These are phyloP conservation scores for Cordyceps farinosa DNA, from an alignment of 2,329 filamentous ascomycete genomes.

Conservation along the genomic window DNA sequence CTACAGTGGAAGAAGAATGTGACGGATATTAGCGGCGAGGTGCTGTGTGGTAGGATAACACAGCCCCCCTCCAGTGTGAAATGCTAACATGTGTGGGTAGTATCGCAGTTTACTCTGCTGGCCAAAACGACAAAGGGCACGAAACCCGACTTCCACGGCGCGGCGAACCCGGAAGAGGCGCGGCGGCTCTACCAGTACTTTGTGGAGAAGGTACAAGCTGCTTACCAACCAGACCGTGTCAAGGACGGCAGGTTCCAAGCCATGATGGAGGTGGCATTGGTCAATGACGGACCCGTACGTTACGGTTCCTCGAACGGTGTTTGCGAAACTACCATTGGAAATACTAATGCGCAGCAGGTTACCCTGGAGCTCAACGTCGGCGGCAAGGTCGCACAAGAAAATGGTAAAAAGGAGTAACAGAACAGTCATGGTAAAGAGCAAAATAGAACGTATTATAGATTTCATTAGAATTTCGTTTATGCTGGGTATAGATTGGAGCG, in stretches of 20 bases:
- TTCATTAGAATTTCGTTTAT: neutral
- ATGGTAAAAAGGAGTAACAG: neutral
- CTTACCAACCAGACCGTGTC: slow-evolving; percentile 71
- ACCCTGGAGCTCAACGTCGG: slow-evolving; percentile 15
- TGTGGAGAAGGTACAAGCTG: slow-evolving; percentile 67
- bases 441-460: neutral
- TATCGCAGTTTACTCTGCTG: slow-evolving; percentile 94
- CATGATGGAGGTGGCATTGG: slow-evolving; percentile 95
- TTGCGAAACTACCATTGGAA: neutral
- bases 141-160: slow-evolving; percentile 92
- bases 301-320: no score
- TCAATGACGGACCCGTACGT: slow-evolving; percentile 75
- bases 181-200: slow-evolving; percentile 81
- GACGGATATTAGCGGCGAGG: slow-evolving; percentile 81
- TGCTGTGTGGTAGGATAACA: slow-evolving; percentile 73
- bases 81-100: slow-evolving; percentile 40
- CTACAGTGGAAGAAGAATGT: slow-evolving; percentile 85
- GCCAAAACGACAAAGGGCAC: slow-evolving; percentile 93
- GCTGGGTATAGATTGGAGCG: neutral
- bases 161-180: slow-evolving; percentile 74
- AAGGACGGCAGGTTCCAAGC: slow-evolving; percentile 97
- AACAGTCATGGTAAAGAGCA: no score
- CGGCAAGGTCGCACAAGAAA: slow-evolving; percentile 3
- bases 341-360: neutral
- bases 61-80: neutral